These are phyloP conservation scores for Torrubiella hemipterigena DNA, from an alignment of 2,329 filamentous ascomycete species.

Conservation along the genomic window DNA sequence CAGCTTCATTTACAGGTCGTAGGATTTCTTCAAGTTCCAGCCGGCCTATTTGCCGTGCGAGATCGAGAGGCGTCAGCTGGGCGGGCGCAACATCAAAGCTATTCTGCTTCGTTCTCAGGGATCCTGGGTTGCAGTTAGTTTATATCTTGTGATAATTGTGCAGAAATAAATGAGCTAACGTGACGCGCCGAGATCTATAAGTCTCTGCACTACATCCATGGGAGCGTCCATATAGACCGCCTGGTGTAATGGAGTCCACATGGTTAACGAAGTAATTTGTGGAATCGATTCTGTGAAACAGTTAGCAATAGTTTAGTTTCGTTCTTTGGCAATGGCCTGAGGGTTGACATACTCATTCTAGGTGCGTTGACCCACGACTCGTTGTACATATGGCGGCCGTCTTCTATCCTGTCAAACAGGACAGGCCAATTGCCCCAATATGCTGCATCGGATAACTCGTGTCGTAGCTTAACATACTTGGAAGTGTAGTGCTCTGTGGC, in stretches of 20 bases:
- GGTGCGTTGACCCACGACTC: background rate
- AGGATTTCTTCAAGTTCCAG: background rate
- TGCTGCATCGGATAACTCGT: background rate
- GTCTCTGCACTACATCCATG: background rate
- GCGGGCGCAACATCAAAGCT: too few relatives aligned
- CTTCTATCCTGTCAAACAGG: background rate
- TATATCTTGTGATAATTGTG: background rate
- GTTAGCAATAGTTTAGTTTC: background rate
- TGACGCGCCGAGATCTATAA: background rate
- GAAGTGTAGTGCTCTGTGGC: background rate
- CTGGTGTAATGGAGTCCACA: background rate
- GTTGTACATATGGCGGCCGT: background rate
- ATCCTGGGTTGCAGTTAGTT: background rate
- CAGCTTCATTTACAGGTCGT: background rate
- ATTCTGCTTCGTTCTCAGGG: background rate
- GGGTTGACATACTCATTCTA: background rate
- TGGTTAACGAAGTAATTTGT: background rate
- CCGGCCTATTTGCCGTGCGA: background rate
- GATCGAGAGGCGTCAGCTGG: background rate
- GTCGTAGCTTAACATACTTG: background rate
- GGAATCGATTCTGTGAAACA: background rate
- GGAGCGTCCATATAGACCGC: background rate
- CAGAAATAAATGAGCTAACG: background rate
- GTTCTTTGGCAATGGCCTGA: background rate
- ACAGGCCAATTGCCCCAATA: background rate